Percentiles rank a stretch among this genome's conserved stretches.
Conservation (phyloP, 805 yeast genomes). For the Candida coquimbonensis region DNA sequence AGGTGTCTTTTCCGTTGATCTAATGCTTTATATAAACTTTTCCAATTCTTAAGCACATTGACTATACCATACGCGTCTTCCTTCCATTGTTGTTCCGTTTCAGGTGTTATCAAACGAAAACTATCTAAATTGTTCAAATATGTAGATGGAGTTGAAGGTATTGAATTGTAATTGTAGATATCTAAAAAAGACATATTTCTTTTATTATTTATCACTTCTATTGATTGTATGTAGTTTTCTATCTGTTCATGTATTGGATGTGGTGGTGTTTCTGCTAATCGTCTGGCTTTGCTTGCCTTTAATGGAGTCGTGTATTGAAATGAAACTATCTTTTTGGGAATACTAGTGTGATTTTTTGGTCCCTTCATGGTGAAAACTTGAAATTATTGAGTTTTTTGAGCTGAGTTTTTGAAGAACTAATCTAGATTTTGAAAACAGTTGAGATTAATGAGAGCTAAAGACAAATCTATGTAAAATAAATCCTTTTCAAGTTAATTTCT, state of each 20-base stretch:
- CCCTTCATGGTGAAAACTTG: too few relatives aligned
- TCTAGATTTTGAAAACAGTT: background rate
- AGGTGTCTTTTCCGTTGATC: slow-evolving; percentile 21
- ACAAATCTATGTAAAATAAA: too few relatives aligned
- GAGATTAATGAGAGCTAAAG: too few relatives aligned
- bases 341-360: too few relatives aligned
- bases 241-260: background rate
- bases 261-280: background rate
- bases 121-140: background rate
- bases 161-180: background rate
- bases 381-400: too few relatives aligned
- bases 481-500: background rate
- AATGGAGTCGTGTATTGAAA: slow-evolving; percentile 2
- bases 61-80: slow-evolving; percentile 11
- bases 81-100: slow-evolving; percentile 14
- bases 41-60: slow-evolving; percentile 16
- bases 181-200: background rate
- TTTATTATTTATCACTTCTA: too few relatives aligned
- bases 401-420: too few relatives aligned
- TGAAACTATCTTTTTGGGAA: slow-evolving; percentile 1
- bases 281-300: background rate
- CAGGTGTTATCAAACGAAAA: slow-evolving; percentile 9
- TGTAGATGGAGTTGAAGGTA: background rate
- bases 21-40: slow-evolving; percentile 21
- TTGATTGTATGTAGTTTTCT: too few relatives aligned